Evolutionary conservation across 352 stramenopile genomes (phyloP), one percentile per base, ranked within the genome.

Genomic region (Phytophthora sansomeana): DNA sequence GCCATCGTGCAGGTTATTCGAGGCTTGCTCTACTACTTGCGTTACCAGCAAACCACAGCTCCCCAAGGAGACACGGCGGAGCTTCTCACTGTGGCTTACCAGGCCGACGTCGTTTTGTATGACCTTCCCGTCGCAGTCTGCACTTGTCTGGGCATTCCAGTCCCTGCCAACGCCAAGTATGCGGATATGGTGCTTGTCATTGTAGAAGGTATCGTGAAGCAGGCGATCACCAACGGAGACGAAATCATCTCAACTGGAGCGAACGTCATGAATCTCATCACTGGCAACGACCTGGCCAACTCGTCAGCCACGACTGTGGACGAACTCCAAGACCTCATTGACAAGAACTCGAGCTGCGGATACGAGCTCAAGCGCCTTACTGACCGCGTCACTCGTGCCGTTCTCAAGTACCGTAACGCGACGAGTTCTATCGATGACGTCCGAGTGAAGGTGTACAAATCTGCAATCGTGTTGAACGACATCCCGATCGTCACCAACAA

Each of bases 401-500:
- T 75, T 17, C 56, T 67, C 35, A 58, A 56, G 21, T 68, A 67
- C 30, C 61, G 67, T 7, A 68, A 54, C 28, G 43, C 17, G 13
- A 49, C 48, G 10, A 19, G 2, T 21, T 19, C 41, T 0, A 38
- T 47, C 6, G 49, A 50, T 9, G 62, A 72, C 14, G 48, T 75
- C 26, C 67, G 67, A 4, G 62, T 71, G 2, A 63, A 59, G 28
- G 63, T 77, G 21, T 71, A 69, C 54, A 63, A 63, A 24, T 74
- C 69, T 0, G 59, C 58, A 7, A 74, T 77, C 35, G 64, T 77
- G 13, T 16, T 74, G 42, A 74, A 73, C 19, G 63, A 77, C 21
- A 77, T 77, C 19, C 69, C 69, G 0, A 63, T 71, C 13, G 55
- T 77, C 29, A 77, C 67, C 7, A 75, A 72, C 44, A 67, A 69